Base-by-base conservation (phyloP, 495 filamentous ascomycete species). In the Aspergillus incahuasiensis region DNA sequence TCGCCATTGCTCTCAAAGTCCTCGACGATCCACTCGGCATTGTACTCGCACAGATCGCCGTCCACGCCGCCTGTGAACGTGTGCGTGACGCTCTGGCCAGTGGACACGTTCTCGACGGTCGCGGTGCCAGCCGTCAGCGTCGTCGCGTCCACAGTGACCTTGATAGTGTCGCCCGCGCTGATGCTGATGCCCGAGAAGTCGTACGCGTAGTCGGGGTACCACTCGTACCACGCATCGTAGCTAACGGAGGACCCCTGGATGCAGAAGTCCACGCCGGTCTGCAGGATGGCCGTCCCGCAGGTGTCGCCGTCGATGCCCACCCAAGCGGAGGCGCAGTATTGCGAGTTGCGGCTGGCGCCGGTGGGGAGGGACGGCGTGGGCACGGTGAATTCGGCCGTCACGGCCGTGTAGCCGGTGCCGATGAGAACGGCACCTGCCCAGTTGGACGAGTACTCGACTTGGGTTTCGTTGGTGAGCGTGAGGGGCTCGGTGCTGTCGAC, bases 1-100 rank as follows among this genome's bases (percentile, higher is more conserved):
- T 51, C 41, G 48, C 67, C 67, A 25, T 69, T 70, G 8, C 61
- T 61, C 28, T 74, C 65, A 53, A 79, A 83, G 59, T 85, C 80
- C 69, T 85, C 82, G 21, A 85, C 79, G 50, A 85, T 83, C 82
- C 80, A 85, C 62, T 85, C 82, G 8, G 78, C 81, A 56, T 84
- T 83, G 24, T 53, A 45, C 35, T 62, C 68, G 35, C 62, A 54
- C 0, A 71, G 57, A n/a, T 28, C 25, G 15, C 56, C 61, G 8
- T 59, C 49, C 12, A 30, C 40, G 54, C 51, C 49, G 43, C 66
- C 64, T 11, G 63, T 70, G 51, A 84, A 74, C 6, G 65, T 72
- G 55, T 81, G 71, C 19, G 72, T 69, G 41, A 83, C 80, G 5
- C 56, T 65, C 57, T 78, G 53, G 18, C 79, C 79, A 6, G 72